Evolutionary conservation across 2,329 filamentous ascomycete species (phyloP).

Genomic region (Curvularia sp.): DNA sequence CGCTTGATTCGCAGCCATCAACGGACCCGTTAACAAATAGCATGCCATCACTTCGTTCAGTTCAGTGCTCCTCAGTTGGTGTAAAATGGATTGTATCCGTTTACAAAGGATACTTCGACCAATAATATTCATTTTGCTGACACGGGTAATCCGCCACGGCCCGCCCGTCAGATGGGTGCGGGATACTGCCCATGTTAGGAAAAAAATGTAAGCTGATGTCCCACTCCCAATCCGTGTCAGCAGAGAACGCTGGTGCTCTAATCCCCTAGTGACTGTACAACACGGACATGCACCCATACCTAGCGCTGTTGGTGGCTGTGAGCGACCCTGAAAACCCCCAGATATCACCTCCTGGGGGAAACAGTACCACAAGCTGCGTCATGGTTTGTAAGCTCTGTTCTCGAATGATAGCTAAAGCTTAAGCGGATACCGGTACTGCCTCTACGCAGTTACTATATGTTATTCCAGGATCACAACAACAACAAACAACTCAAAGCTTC

Average conservation of each 20-base stretch:
- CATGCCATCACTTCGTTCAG: neutral
- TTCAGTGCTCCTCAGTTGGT: neutral
- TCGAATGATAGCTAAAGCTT: neutral
- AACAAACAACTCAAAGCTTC: conserved; percentile 6
- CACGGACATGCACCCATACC: neutral
- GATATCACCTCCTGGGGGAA: neutral
- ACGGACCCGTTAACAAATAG: neutral
- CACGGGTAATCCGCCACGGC: neutral
- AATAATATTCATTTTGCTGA: neutral
- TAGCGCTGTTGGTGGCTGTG: conserved; percentile 1
- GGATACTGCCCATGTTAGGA: neutral
- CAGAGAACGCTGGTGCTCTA: neutral
- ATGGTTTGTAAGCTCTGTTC: neutral
- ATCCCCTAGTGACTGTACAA: neutral
- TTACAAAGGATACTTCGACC: neutral
- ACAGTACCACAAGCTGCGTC: neutral
- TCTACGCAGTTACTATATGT: neutral
- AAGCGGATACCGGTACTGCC: neutral
- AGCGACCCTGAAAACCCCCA: neutral
- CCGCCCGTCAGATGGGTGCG: neutral
- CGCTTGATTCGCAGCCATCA: neutral
- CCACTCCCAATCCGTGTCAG: neutral
- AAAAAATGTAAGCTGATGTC: neutral
- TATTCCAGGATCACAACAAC: neutral
- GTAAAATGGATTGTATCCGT: neutral